phyloP scores from a whole-genome alignment of 371 early-diverging fungal genomes.

The Entomophthora muscae region DNA sequence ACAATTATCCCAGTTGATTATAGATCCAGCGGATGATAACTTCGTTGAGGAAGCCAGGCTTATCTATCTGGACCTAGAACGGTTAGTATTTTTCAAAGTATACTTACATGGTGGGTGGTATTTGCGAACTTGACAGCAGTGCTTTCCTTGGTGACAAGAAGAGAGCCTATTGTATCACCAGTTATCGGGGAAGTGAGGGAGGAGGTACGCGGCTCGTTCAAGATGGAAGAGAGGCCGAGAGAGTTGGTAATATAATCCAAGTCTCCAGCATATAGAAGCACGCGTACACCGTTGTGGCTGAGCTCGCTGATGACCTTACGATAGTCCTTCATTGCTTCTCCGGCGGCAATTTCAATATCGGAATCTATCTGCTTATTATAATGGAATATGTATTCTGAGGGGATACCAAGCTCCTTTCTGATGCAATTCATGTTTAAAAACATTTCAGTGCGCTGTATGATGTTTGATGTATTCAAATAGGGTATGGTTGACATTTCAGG shows the following conservation, averaged over 20 bases:
- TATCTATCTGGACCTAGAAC: neutral
- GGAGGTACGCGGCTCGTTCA: neutral
- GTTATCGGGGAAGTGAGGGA: neutral
- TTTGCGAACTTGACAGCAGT: neutral
- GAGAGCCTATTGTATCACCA: neutral
- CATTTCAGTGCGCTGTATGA: neutral
- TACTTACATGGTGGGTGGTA: neutral
- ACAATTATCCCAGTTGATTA: neutral
- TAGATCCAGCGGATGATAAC: neutral
- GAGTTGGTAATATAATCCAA: neutral
- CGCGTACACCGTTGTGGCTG: neutral
- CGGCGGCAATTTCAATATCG: neutral
- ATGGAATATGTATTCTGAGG: neutral
- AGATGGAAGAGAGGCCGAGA: neutral
- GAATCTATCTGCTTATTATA: neutral
- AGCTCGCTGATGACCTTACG: neutral
- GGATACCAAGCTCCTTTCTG: neutral
- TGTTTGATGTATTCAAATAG: neutral
- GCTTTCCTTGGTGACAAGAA: neutral
- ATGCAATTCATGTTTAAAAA: neutral
- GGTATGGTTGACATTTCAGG: neutral
- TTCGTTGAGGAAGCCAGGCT: neutral
- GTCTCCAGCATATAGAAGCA: neutral
- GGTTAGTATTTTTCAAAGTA: neutral
- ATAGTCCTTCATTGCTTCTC: neutral